phyloP scores from a whole-genome alignment of 257 asterid species.

The Lantana camara region DNA sequence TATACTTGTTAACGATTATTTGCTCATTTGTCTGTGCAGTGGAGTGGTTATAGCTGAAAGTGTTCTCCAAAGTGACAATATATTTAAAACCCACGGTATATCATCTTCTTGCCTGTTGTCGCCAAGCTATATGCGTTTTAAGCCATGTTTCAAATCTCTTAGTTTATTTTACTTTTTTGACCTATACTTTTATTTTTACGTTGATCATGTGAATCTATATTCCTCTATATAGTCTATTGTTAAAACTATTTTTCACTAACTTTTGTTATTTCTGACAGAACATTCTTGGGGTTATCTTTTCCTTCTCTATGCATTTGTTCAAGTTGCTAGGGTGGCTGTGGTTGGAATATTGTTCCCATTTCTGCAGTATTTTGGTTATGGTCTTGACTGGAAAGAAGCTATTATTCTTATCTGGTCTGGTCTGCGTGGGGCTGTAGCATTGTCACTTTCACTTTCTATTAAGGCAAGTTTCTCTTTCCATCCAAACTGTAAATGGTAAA shows the following conservation, averaged over 20 bases:
- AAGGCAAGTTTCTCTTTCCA: conserved; percentile 53
- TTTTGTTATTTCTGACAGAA: conserved; percentile 45
- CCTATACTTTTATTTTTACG: neutral
- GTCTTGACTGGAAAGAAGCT: conserved; percentile 94
- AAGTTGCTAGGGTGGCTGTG: conserved; percentile 66
- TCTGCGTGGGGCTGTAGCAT: conserved; percentile 93
- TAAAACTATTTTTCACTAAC: conserved; percentile 17
- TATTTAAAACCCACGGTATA: conserved; percentile 70
- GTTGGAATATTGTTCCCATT: conserved; percentile 81
- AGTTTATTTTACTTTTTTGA: neutral
- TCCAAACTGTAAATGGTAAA: neutral
- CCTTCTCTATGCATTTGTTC: conserved; percentile 81
- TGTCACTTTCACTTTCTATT: conserved; percentile 79
- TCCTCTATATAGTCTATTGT: neutral
- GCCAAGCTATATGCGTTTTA: neutral
- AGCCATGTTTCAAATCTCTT: conserved; percentile 19
- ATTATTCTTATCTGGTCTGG: conserved; percentile 92
- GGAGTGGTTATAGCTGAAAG: conserved; percentile 97
- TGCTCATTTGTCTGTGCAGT: conserved; percentile 52
- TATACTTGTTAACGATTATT: conserved; percentile 19
- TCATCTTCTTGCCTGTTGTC: conserved; percentile 9
- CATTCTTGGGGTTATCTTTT: conserved; percentile 89
- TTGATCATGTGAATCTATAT: neutral
- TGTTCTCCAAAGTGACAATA: conserved; percentile 52
- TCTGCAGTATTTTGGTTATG: conserved; percentile 85